phyloP scores from a whole-genome alignment of 2,329 filamentous ascomycete genomes.

The Neofusicoccum parvum region DNA sequence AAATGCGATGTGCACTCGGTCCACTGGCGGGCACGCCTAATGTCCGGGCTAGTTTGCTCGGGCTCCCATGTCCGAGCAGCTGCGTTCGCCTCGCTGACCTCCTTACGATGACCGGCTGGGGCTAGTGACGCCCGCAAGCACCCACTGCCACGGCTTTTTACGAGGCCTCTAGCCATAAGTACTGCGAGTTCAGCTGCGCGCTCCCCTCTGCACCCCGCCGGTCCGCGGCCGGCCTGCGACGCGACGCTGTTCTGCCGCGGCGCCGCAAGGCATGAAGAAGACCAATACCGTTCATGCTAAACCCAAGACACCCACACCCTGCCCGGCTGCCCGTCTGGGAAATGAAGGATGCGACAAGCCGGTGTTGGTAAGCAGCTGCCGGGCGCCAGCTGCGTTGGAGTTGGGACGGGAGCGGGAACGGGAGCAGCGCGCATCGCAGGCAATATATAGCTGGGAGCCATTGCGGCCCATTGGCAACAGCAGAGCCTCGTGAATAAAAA shows the following conservation, averaged over 20 bases:
- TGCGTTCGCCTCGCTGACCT: neutral
- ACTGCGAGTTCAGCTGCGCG: neutral
- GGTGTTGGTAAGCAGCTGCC: constrained; percentile 6
- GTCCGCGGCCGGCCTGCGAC: neutral
- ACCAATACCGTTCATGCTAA: constrained; percentile 18
- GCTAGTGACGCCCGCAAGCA: neutral
- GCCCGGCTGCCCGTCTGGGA: constrained; percentile 5
- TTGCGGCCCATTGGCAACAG: neutral
- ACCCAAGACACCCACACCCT: constrained; percentile 17
- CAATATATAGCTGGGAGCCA: neutral
- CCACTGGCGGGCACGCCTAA: constrained; percentile 16
- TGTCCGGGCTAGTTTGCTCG: constrained; percentile 9
- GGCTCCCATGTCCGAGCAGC: neutral
- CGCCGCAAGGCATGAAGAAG: constrained; percentile 1
- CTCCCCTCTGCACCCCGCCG: too few species aligned
- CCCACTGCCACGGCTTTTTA: neutral
- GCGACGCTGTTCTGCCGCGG: neutral
- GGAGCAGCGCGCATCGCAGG: neutral
- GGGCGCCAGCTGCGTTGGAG: neutral
- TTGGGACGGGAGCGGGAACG: neutral
- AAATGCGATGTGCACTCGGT: constrained; percentile 16
- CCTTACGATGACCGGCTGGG: neutral
- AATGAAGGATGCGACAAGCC: constrained; percentile 18
- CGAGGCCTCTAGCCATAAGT: constrained; percentile 9
- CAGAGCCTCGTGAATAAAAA: constrained; percentile 1